phyloP scores from a whole-genome alignment of 768 basidiomycete species.

The Trametes cinnabarina region DNA sequence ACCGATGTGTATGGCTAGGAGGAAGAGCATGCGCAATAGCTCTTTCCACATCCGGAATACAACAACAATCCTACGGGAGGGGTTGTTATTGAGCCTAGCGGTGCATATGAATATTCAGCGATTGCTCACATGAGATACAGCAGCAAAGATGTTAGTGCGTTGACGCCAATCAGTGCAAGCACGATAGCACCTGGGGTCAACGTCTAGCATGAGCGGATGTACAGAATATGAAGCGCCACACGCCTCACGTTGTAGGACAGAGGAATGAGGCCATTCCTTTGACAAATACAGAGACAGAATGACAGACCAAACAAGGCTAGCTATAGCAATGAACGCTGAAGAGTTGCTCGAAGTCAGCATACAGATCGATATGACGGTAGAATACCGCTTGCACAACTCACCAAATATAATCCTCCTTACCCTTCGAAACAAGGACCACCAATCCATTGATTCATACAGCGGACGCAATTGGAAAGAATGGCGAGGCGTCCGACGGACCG shows the following conservation, averaged over 20 bases:
- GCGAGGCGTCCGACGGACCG: slow-evolving; percentile 3
- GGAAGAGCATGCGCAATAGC: slow-evolving; percentile 23
- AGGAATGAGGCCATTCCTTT: slow-evolving; percentile 22
- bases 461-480: slow-evolving; percentile 9
- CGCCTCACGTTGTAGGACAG: slow-evolving; percentile 23
- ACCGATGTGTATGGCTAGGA: slow-evolving; percentile 25
- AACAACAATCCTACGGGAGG: slow-evolving; percentile 28
- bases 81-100: no score
- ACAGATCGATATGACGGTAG: no score
- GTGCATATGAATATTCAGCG: no score
- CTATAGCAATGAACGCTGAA: slow-evolving; percentile 23
- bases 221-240: neutral
- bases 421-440: slow-evolving; percentile 26
- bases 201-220: no score
- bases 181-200: slow-evolving; percentile 20
- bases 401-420: slow-evolving; percentile 23
- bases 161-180: slow-evolving; percentile 21
- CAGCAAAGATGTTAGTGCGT: slow-evolving; percentile 22
- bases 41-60: slow-evolving; percentile 25
- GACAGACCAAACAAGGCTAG: slow-evolving; percentile 24
- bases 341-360: neutral
- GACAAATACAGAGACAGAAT: slow-evolving; percentile 25
- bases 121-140: slow-evolving; percentile 28
- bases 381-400: slow-evolving; percentile 10
- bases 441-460: slow-evolving; percentile 23